Percentiles rank a stretch among this genome's conserved stretches.
Evolutionary conservation across 306 rosid species (phyloP).

Genomic region (Quillaja saponaria): DNA sequence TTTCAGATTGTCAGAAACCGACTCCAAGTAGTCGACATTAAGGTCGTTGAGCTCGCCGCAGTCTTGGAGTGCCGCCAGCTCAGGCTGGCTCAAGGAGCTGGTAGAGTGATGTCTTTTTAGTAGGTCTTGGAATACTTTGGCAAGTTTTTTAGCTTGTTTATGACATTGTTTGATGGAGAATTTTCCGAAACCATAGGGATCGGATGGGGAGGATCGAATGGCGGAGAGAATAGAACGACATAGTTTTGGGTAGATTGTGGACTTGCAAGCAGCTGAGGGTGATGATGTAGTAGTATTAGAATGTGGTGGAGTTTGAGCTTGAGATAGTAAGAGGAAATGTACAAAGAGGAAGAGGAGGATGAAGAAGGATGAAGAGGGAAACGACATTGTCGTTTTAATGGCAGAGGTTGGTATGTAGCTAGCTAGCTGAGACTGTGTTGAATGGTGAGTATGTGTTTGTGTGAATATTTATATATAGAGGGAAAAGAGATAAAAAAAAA

Average conservation of each 20-base stretch:
- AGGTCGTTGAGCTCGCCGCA: constrained; percentile 58
- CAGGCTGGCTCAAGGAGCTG: constrained; percentile 26
- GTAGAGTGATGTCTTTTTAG: constrained; percentile 24
- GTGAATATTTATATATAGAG: background rate
- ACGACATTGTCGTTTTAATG: constrained; percentile 23
- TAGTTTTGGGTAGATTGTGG: constrained; percentile 69
- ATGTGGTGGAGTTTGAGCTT: constrained; percentile 15
- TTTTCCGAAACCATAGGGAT: constrained; percentile 60
- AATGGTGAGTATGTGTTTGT: background rate
- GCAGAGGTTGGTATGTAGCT: background rate
- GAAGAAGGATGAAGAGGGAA: background rate
- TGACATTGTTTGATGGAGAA: constrained; percentile 68
- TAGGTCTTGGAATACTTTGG: constrained; percentile 35
- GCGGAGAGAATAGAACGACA: constrained; percentile 72
- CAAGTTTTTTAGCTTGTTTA: constrained; percentile 52
- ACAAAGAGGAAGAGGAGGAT: constrained; percentile 23
- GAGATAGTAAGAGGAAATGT: constrained; percentile 32
- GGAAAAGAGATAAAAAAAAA: background rate
- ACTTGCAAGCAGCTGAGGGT: constrained; percentile 52
- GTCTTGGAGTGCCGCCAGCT: constrained; percentile 53
- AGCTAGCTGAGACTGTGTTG: background rate
- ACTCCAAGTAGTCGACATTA: constrained; percentile 45
- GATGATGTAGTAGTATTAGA: constrained; percentile 20
- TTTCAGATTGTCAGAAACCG: background rate
- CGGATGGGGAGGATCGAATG: constrained; percentile 52